Evolutionary conservation across 305 asterid genomes (phyloP).

Genomic region (Plantago coronopus): DNA sequence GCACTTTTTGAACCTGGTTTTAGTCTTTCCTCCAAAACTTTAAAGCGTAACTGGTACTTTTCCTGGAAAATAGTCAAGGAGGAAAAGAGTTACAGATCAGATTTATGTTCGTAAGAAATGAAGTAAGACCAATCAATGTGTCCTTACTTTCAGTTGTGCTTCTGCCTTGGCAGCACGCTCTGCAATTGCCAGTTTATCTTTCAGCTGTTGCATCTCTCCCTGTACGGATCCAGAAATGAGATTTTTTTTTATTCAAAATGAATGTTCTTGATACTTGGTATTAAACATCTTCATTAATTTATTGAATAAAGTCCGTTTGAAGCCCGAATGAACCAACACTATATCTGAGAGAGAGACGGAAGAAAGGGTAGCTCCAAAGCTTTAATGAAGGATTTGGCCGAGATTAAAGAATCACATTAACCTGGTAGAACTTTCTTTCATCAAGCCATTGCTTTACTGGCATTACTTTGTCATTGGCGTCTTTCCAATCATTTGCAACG

Average conservation of each 20-base stretch:
- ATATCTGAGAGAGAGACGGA: neutral
- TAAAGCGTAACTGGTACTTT: conserved; percentile 72
- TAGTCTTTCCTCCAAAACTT: conserved; percentile 82
- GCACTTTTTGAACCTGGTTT: conserved; percentile 44
- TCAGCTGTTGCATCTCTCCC: conserved; percentile 93
- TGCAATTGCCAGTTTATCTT: conserved; percentile 68
- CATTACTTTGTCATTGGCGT: conserved; percentile 91
- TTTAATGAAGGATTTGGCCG: neutral
- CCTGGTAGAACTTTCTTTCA: conserved; percentile 89
- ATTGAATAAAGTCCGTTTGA: neutral
- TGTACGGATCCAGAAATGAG: conserved; percentile 21
- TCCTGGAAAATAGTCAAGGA: conserved; percentile 42
- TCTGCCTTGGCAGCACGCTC: conserved; percentile 94
- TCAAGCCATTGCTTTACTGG: conserved; percentile 99
- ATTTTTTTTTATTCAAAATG: too few species aligned
- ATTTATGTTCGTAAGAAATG: conserved; percentile 7
- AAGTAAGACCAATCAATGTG: conserved; percentile 16
- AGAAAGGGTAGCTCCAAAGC: neutral
- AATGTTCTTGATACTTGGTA: too few species aligned
- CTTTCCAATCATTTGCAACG: conserved; percentile 97
- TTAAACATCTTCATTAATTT: neutral
- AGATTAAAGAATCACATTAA: conserved; percentile 11
- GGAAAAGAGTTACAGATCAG: conserved; percentile 21
- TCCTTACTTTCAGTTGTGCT: conserved; percentile 78
- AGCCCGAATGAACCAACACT: neutral